Percentiles rank a stretch among this genome's conserved stretches.
Conservation (phyloP, 257 asterid species). For the Penstemon davidsonii region DNA sequence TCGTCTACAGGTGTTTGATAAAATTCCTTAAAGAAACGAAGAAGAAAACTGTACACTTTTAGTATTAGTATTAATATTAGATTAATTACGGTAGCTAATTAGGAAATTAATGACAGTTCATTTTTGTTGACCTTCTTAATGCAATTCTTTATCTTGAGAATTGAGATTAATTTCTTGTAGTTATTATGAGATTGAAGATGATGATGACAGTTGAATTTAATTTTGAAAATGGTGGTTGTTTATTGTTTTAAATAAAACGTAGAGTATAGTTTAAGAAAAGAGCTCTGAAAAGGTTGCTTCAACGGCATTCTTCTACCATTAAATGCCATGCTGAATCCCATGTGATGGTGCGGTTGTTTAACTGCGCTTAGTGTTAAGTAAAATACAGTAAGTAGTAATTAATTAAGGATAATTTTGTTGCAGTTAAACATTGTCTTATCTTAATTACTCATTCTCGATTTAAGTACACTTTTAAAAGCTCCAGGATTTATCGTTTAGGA, state of each 20-base stretch:
- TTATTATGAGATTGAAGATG: neutral
- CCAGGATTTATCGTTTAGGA: no score
- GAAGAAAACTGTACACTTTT: neutral
- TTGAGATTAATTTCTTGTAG: no score
- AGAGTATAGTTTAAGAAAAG: neutral
- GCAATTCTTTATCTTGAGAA: neutral
- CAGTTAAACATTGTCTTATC: neutral
- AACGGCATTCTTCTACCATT: conserved; percentile 6
- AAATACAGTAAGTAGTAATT: no score
- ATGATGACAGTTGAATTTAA: conserved; percentile 8
- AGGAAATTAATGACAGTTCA: neutral
- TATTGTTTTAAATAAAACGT: neutral
- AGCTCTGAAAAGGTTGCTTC: conserved; percentile 21
- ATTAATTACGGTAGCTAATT: neutral
- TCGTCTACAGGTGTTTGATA: conserved; percentile 24
- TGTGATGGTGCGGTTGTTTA: neutral
- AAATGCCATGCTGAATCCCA: conserved; percentile 26
- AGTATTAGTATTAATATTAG: neutral
- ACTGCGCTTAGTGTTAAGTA: no score
- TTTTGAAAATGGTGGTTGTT: conserved; percentile 4
- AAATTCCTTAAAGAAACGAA: neutral
- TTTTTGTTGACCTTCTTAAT: neutral
- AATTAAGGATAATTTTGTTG: no score
- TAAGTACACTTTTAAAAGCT: neutral
- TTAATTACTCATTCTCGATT: neutral